Conservation (phyloP, 2,329 filamentous ascomycete genomes). For the Nannizziopsis arthrosporioides region DNA sequence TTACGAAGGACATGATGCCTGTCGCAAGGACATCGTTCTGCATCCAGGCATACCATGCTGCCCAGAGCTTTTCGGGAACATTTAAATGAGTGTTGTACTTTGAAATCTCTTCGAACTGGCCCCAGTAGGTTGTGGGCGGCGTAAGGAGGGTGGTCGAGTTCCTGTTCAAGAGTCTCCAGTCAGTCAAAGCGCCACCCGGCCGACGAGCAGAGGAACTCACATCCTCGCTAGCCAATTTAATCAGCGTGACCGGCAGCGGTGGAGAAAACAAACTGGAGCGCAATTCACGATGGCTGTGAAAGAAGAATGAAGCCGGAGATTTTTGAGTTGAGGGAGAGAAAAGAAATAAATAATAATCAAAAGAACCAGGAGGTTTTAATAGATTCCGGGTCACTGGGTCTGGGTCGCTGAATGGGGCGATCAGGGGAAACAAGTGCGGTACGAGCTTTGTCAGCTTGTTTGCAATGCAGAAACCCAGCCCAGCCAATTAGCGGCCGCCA, state of each 20-base stretch:
- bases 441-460: background rate
- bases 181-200: slow-evolving; percentile 5
- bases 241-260: slow-evolving; percentile 11
- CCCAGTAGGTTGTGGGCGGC: slow-evolving; percentile 48
- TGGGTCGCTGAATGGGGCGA: too few species aligned
- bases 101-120: slow-evolving; percentile 52
- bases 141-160: slow-evolving; percentile 38
- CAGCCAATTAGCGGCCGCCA: slow-evolving; percentile 2
- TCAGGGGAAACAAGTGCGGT: background rate
- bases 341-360: slow-evolving; percentile 1
- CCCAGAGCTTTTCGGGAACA: slow-evolving; percentile 78
- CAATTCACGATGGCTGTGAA: background rate
- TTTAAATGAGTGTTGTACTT: slow-evolving; percentile 77
- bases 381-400: background rate
- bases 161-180: slow-evolving; percentile 22
- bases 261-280: background rate
- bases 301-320: background rate
- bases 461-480: background rate
- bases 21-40: slow-evolving; percentile 95
- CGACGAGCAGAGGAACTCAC: slow-evolving; percentile 13
- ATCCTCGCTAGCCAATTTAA: slow-evolving; percentile 14
- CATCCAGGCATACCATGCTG: slow-evolving; percentile 95
- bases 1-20: slow-evolving; percentile 90
- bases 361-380: background rate
- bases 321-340: background rate